Percentiles rank a stretch among this genome's conserved stretches.
Conservation (phyloP, 2,329 filamentous ascomycete species). For the Apiospora marii region DNA sequence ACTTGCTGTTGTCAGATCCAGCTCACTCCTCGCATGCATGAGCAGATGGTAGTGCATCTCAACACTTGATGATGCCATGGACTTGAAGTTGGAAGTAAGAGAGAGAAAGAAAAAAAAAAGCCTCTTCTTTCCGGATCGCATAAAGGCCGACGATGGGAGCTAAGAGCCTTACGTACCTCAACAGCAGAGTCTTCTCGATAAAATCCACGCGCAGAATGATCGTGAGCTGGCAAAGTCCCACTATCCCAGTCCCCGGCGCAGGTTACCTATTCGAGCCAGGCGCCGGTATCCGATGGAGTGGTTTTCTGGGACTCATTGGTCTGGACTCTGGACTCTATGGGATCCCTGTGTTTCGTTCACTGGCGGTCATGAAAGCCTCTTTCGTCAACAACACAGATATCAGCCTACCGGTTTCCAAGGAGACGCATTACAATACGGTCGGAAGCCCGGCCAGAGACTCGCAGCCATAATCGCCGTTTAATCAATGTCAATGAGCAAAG, state of each 20-base stretch:
- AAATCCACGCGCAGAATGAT: neutral
- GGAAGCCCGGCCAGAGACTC: neutral
- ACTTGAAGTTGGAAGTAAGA: neutral
- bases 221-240: slow-evolving; percentile 11
- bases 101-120: neutral
- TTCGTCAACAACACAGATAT: neutral
- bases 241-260: neutral
- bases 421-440: neutral
- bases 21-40: neutral
- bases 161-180: slow-evolving; percentile 10
- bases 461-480: neutral
- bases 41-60: neutral
- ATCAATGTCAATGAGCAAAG: neutral
- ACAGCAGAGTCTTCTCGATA: slow-evolving; percentile 15
- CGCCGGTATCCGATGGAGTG: slow-evolving; percentile 5
- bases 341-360: slow-evolving; percentile 4
- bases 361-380: neutral
- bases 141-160: neutral
- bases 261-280: slow-evolving; percentile 8
- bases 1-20: neutral
- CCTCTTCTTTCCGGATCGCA: slow-evolving; percentile 9
- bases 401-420: slow-evolving; percentile 1
- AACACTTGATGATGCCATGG: neutral
- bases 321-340: slow-evolving; percentile 13
- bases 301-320: neutral